Evolutionary conservation across 2,329 filamentous ascomycete species (phyloP), one percentile per base, ranked within the genome.

Genomic region (Fusarium buxicola): DNA sequence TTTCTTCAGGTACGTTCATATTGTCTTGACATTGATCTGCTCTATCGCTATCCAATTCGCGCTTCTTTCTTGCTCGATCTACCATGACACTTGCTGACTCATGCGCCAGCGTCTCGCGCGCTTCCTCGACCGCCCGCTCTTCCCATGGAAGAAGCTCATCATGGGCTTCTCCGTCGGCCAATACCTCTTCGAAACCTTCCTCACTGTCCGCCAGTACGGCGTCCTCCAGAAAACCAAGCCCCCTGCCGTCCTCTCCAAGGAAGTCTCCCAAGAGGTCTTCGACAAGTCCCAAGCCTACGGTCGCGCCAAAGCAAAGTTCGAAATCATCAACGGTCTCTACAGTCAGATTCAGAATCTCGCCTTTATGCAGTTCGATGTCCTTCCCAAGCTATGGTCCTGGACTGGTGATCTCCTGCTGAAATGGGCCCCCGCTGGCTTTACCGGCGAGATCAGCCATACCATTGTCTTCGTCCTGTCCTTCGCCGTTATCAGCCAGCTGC

Each of bases 121-220:
- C 77, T 89, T 91, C 78, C 89, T 98, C 72, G 95, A 99, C 82
- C 88, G 92, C 74, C 94, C 94, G 56, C 83, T 92, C 74, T 97
- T 98, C 81, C 94, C 95, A 52, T 99, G 95, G 95, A 99, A 97
- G 87, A 91, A 88, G 76, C 88, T 99, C 71, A 94, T 99, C 72
- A 86, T 98, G 70, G 92, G 93, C 72, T 99, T 99, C 81, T 96
- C 93, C 27, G 77, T 98, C 71, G 92, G 91, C 60, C 92, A 99
- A 76, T 98, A 92, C 77, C 80, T 92, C 51, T 89, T 99, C 73
- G 95, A 99, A 77, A 89, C 92, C 39, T 92, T 94, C 80, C 88
- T 99, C 49, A 92, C 92, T 24, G 82, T 92, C 69, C 92, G 95
- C 55, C 95, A 99, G 77, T 98, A 97, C 77, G 87, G 88, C 68